A percentile compares a stretch with the other conserved stretches of the same genome.
Evolutionary conservation across 164 flowering plant genomes (phyloP).

Genomic region (Amborella trichopoda): DNA sequence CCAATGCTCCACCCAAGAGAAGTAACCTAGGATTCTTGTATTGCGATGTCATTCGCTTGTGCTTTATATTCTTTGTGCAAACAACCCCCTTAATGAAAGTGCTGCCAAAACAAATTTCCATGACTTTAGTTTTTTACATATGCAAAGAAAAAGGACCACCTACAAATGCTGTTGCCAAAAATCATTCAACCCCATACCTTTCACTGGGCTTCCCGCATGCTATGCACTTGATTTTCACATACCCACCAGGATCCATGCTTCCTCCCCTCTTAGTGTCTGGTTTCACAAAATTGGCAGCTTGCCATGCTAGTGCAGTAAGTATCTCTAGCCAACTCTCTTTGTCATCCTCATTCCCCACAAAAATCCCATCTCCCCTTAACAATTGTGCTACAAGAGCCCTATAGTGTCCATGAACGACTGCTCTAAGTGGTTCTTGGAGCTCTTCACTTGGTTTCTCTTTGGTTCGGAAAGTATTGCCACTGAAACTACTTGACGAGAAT

Average conservation of each 20-base stretch:
- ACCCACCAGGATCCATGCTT: conserved; percentile 94
- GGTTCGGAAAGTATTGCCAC: conserved; percentile 22
- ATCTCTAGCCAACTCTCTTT: conserved; percentile 65
- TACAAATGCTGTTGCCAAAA: not conserved
- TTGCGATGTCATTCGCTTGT: conserved; percentile 96
- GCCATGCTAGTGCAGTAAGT: conserved; percentile 70
- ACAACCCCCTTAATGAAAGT: conserved; percentile 79
- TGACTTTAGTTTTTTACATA: not conserved
- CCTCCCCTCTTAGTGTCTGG: conserved; percentile 89
- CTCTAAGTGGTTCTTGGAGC: conserved; percentile 51
- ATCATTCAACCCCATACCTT: conserved; percentile 34
- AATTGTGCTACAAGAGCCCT: conserved; percentile 91
- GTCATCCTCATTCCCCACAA: conserved; percentile 19
- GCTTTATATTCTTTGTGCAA: conserved; percentile 93
- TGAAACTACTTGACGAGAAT: conserved; percentile 43
- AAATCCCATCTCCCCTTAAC: conserved; percentile 62
- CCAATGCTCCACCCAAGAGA: conserved; percentile 89
- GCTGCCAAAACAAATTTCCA: conserved; percentile 30
- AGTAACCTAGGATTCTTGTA: conserved; percentile 77
- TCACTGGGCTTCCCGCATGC: conserved; percentile 65
- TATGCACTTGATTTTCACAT: conserved; percentile 87
- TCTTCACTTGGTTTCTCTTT: conserved; percentile 43
- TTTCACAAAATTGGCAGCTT: conserved; percentile 87
- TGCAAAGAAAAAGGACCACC: not conserved
- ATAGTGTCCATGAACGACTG: conserved; percentile 70